Conservation (phyloP, 108 stramenopile species). For the Skeletonema tropicum region DNA sequence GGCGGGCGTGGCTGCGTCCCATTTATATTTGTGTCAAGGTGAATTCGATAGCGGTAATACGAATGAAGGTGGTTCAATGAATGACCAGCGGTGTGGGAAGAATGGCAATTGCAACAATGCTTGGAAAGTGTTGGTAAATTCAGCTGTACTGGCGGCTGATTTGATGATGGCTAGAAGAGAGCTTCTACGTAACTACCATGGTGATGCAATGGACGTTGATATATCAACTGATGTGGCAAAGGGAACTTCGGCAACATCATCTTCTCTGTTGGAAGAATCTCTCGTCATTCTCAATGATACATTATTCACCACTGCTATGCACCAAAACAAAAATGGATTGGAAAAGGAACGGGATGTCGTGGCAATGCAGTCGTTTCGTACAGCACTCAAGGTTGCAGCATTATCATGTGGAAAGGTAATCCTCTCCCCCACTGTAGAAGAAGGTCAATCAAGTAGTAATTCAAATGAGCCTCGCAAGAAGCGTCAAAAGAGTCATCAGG, state of each 20-base stretch:
- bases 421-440: slow-evolving; percentile 30
- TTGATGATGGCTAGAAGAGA: slow-evolving; percentile 14
- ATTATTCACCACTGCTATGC: slow-evolving; percentile 1
- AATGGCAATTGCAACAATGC: slow-evolving; percentile 9
- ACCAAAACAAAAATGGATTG: background rate
- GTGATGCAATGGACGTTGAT: background rate
- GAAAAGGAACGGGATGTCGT: slow-evolving; percentile 23
- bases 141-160: slow-evolving; percentile 31
- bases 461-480: background rate
- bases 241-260: background rate
- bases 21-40: slow-evolving; percentile 29
- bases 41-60: background rate
- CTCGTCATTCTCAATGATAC: slow-evolving; percentile 22
- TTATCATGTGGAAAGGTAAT: slow-evolving; percentile 37
- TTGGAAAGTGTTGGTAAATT: slow-evolving; percentile 38
- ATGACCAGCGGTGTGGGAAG: background rate
- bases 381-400: slow-evolving; percentile 40
- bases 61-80: background rate
- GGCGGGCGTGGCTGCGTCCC: slow-evolving; percentile 36
- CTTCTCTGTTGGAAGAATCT: slow-evolving; percentile 10
- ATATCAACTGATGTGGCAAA: background rate
- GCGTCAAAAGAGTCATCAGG: background rate
- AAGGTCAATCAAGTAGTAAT: background rate
- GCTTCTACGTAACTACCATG: background rate
- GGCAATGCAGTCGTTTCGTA: slow-evolving; percentile 41